Evolutionary conservation across 1,284 basidiomycete species (phyloP).

Genomic region (Cystobasidiaceae sp.): DNA sequence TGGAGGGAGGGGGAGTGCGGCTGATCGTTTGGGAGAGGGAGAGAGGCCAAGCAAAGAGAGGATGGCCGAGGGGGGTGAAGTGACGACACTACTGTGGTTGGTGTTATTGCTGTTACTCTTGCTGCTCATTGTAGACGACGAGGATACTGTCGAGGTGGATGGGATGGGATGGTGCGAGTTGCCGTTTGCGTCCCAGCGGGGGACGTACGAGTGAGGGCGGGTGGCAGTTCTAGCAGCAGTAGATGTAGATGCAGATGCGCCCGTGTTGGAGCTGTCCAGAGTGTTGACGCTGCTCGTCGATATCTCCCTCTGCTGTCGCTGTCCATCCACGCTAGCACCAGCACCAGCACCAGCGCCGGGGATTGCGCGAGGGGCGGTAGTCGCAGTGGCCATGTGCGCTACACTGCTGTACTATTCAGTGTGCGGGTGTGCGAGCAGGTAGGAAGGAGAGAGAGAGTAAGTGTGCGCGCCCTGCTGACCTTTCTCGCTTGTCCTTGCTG

Average conservation of each 20-base stretch:
- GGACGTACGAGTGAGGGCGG: slow-evolving; percentile 20
- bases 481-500: no score
- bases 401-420: no score
- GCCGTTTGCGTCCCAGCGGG: slow-evolving; percentile 21
- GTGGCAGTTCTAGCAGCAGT: background rate
- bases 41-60: slow-evolving; percentile 17
- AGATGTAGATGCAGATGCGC: background rate
- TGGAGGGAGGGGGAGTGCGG: background rate
- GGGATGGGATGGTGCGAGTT: slow-evolving; percentile 26
- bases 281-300: background rate
- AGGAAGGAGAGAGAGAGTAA: no score
- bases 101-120: background rate
- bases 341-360: no score
- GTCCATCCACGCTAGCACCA: no score
- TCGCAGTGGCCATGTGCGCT: no score
- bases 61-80: slow-evolving; percentile 7
- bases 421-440: no score
- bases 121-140: background rate
- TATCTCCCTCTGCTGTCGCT: no score
- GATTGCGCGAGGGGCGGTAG: no score
- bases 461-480: no score
- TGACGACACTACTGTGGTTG: background rate
- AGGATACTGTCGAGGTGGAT: background rate
- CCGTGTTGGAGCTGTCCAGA: background rate
- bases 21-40: background rate